Conservation (phyloP, 768 basidiomycete species). For the Albatrellus ellisii region DNA sequence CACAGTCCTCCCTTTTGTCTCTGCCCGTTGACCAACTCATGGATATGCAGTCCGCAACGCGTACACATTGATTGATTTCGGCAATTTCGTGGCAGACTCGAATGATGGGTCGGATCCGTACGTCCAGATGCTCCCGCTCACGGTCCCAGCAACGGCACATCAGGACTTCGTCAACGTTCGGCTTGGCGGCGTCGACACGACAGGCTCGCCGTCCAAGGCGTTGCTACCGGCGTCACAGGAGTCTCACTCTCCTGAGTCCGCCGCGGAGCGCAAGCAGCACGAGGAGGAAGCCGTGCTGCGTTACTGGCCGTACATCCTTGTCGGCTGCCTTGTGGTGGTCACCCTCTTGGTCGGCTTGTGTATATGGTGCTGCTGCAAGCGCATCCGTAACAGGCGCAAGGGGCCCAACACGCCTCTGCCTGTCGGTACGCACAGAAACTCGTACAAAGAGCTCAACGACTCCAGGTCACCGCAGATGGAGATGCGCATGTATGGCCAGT, state of each 20-base stretch:
- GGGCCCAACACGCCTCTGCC: too few relatives aligned
- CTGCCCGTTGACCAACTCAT: background rate
- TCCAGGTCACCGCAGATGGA: too few relatives aligned
- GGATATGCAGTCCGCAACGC: slow-evolving; percentile 42
- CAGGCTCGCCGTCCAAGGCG: slow-evolving; percentile 31
- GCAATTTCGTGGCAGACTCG: slow-evolving; percentile 38
- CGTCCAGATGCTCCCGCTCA: slow-evolving; percentile 49
- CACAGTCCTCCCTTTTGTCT: background rate
- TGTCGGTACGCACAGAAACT: too few relatives aligned
- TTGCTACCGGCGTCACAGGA: slow-evolving; percentile 49
- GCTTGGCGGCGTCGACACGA: slow-evolving; percentile 1
- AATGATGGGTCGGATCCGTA: slow-evolving; percentile 32
- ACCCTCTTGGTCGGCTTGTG: slow-evolving; percentile 32
- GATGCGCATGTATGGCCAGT: too few relatives aligned
- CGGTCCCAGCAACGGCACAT: slow-evolving; percentile 27
- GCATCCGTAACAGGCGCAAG: slow-evolving; percentile 3
- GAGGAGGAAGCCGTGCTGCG: slow-evolving; percentile 52
- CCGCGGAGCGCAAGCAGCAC: slow-evolving; percentile 50
- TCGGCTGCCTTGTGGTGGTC: slow-evolving; percentile 42
- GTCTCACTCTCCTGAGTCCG: slow-evolving; percentile 51
- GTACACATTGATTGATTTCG: slow-evolving; percentile 52
- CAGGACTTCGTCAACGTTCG: slow-evolving; percentile 3
- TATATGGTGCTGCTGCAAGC: slow-evolving; percentile 42
- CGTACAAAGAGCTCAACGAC: too few relatives aligned
- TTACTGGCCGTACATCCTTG: slow-evolving; percentile 60